Evolutionary conservation across 139 green algal species (phyloP), one percentile per base, ranked within the genome.

Genomic region (Zygnema circumcarinatum): DNA sequence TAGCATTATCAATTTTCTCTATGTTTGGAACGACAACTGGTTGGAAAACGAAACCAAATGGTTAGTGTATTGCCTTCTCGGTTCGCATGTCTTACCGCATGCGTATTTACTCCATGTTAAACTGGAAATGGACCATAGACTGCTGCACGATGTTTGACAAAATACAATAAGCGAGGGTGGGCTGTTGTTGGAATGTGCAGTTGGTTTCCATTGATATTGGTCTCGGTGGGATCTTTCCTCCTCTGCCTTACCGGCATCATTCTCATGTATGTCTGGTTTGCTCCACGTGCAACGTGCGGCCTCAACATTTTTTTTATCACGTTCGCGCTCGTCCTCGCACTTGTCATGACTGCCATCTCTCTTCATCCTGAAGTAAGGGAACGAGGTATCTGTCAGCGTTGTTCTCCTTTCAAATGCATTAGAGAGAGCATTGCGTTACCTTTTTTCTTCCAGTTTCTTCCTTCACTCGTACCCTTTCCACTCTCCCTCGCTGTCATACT

Each of bases 251-350:
- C 91, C 42, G 95, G 93, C 35, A 83, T 98, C 29, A 92, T 96
- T 69, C 97, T 96, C 89, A 92, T 95, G 88, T 97, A 93, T 85
- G 98, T 98, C 91, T 97, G 31, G 38, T 90, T 90, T 33, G 79
- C 69, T 38, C 86, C 86, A 20, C 0, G 38, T 16, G 82, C 95
- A 54, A 94, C 90, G 76, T 98, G 97, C 94, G 93, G 93, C 38
- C 91, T 98, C 89, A 99, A 99, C 89, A 92, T 98, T 33, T 90
- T 91, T n/a, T 91, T 98, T 42, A 96, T 98, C 88, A 95, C 92
- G 3, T 76, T 95, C 22, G 92, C 92, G 1, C 91, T 98, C 67
- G 33, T 98, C 38, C 88, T 98, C 68, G 83, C 67, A 25, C 25
- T 88, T 0, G 31, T 38, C 22, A 91, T 97, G 76, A 94, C 87